Evolutionary conservation across 1,139 yeast species (phyloP).

Genomic region (Yamadazyma dushanensis): DNA sequence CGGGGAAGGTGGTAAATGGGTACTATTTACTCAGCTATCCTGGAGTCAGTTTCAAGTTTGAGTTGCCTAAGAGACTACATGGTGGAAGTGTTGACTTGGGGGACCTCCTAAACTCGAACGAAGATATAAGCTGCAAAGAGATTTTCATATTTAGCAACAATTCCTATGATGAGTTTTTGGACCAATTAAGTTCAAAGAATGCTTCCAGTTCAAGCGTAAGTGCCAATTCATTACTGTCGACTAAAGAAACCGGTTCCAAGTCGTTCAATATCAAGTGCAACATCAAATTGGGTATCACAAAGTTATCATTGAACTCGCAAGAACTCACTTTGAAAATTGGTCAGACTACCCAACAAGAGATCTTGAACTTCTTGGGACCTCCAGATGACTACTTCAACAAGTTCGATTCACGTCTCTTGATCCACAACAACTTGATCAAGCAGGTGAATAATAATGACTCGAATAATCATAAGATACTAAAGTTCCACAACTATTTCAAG

Average conservation of each 20-base stretch:
- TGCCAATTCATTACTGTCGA: not conserved
- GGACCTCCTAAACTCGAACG: conserved; percentile 33
- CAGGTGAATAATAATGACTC: conserved; percentile 5
- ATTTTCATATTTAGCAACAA: conserved; percentile 37
- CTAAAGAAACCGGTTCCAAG: not conserved
- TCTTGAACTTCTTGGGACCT: conserved; percentile 50
- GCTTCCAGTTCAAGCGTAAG: not conserved
- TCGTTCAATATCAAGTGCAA: conserved; percentile 15
- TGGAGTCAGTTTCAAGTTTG: conserved; percentile 52
- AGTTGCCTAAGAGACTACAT: conserved; percentile 2
- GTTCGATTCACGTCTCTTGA: conserved; percentile 44
- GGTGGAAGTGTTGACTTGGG: conserved; percentile 19
- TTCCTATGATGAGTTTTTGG: conserved; percentile 26
- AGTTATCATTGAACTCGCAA: conserved; percentile 10
- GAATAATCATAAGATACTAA: conserved; percentile 17
- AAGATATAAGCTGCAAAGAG: conserved; percentile 36
- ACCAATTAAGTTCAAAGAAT: conserved; percentile 1
- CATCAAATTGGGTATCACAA: conserved; percentile 14
- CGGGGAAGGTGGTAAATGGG: conserved; percentile 38
- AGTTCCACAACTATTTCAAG: conserved; percentile 57
- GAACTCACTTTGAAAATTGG: conserved; percentile 29
- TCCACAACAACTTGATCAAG: conserved; percentile 34
- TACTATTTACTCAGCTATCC: conserved; percentile 51
- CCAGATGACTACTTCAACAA: conserved; percentile 56
- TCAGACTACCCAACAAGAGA: conserved; percentile 49